Evolutionary conservation across 2,329 filamentous ascomycete species (phyloP), one percentile per base, ranked within the genome.

Genomic region (Aspergillus quadrilineatus): DNA sequence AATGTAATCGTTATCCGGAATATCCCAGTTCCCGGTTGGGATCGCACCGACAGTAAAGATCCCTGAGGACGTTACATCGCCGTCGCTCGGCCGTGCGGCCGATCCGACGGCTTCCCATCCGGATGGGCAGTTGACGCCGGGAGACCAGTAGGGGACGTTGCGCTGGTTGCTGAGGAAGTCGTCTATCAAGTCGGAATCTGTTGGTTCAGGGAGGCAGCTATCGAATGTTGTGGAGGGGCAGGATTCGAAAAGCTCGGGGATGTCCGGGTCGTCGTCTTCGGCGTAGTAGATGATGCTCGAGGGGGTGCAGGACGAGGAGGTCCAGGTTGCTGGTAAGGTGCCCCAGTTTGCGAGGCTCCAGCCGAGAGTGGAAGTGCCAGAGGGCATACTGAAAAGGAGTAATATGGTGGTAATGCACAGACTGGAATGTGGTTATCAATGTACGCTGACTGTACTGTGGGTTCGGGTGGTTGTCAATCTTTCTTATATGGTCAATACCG

Each of bases 271-370:
- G 34, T 46, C 32, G 8, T 30, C 46, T 10, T 44, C 29, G 4
- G 50, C 55, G 50, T 50, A 14, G 44, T 37, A 45, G 10, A 53
- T 41, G n/a, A 22, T 6, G 17, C n/a, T n/a, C 8, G 39, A 6
- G 2, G 39, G 39, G 7, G 39, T 42, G n/a, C 39, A 42, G n/a
- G 8, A 12, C 14, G 55, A 14, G 14, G 17, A 6, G 9, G 41
- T 49, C 39, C 26, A 53, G 8, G 50, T 57, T 6, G 50, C 12
- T 2, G 50, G 37, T 6, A 42, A 43, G 4, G 55, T 30, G 15
- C 55, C 55, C 55, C 50, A 57, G 43, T 57, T 57, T 7, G 22
- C 30, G 4, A 57, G 50, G 4, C 44, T 53, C 55, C 49, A 53
- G 39, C 55, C 55, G 15, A 52, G 52, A 15, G 50, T 56, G 8